A percentile compares a stretch with the other conserved stretches of the same genome.
Conservation (phyloP, 2,329 filamentous ascomycete species). For the Trichocomaceae sp. region DNA sequence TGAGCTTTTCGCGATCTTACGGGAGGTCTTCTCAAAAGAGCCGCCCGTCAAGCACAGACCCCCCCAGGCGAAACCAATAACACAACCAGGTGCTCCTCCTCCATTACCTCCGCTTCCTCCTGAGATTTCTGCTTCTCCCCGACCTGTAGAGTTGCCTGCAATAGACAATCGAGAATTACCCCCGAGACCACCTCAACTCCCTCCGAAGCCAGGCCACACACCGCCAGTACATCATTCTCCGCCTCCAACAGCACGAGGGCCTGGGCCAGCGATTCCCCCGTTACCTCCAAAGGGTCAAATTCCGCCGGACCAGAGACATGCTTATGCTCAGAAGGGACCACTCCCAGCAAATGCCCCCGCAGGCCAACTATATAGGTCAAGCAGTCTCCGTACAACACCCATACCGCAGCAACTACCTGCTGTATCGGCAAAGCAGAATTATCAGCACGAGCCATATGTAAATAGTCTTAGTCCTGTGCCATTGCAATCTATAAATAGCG, state of each 20-base stretch:
- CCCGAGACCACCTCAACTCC: slow-evolving; percentile 29
- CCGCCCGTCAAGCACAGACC: slow-evolving; percentile 78
- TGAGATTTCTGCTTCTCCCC: slow-evolving; percentile 45
- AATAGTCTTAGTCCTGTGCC: slow-evolving; percentile 1
- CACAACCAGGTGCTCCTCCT: slow-evolving; percentile 46
- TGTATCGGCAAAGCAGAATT: not conserved
- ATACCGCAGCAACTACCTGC: slow-evolving; percentile 1
- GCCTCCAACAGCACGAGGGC: slow-evolving; percentile 18
- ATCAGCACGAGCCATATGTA: not conserved
- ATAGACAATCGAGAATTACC: slow-evolving; percentile 11
- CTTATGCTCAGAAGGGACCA: slow-evolving; percentile 10
- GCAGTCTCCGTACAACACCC: slow-evolving; percentile 13
- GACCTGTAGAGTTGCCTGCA: slow-evolving; percentile 28
- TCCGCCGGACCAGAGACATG: slow-evolving; percentile 15
- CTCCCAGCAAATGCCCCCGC: slow-evolving; percentile 11
- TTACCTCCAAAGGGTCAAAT: slow-evolving; percentile 30
- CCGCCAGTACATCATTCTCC: slow-evolving; percentile 8
- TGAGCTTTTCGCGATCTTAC: slow-evolving; percentile 74
- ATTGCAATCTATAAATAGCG: not conserved
- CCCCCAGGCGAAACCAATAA: slow-evolving; percentile 23
- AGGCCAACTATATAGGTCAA: slow-evolving; percentile 27
- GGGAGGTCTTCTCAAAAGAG: slow-evolving; percentile 88
- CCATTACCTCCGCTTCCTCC: slow-evolving; percentile 67
- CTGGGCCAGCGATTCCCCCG: slow-evolving; percentile 32
- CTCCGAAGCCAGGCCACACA: slow-evolving; percentile 31